phyloP scores from a whole-genome alignment of 1,284 basidiomycete genomes.

The Coniferiporia sulphurascens region DNA sequence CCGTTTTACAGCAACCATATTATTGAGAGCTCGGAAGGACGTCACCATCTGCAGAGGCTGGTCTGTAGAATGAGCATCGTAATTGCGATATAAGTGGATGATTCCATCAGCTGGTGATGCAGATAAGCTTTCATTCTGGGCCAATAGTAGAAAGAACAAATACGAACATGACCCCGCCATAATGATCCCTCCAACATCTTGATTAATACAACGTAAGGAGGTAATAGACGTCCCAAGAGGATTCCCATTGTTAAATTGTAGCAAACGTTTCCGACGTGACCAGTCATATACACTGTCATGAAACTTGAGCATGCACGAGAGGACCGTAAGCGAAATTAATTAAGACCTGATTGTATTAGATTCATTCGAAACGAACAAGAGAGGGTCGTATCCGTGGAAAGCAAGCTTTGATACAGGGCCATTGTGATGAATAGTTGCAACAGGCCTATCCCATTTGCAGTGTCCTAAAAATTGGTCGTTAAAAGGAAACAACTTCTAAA shows the following conservation, averaged over 20 bases:
- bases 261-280: conserved; percentile 74
- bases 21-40: conserved; percentile 87
- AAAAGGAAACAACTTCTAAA: background rate
- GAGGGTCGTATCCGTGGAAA: conserved; percentile 91
- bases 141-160: conserved; percentile 1
- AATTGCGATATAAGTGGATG: conserved; percentile 89
- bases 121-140: conserved; percentile 3
- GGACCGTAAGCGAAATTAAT: conserved; percentile 15
- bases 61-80: conserved; percentile 62
- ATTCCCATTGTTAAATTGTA: conserved; percentile 89
- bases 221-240: conserved; percentile 81
- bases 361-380: conserved; percentile 85
- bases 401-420: conserved; percentile 74
- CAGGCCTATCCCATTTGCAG: conserved; percentile 76
- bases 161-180: conserved; percentile 79
- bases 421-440: conserved; percentile 68
- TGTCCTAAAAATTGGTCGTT: conserved; percentile 30
- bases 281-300: conserved; percentile 86
- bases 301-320: background rate
- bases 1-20: conserved; percentile 66
- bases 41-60: conserved; percentile 83
- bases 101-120: conserved; percentile 74
- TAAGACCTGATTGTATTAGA: conserved; percentile 80
- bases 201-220: conserved; percentile 90
- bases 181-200: conserved; percentile 90